A percentile compares a stretch with the other conserved stretches of the same genome.
These are phyloP conservation scores for Acrocalymma vagum DNA, from an alignment of 2,329 filamentous ascomycete species.

Conservation along the genomic window DNA sequence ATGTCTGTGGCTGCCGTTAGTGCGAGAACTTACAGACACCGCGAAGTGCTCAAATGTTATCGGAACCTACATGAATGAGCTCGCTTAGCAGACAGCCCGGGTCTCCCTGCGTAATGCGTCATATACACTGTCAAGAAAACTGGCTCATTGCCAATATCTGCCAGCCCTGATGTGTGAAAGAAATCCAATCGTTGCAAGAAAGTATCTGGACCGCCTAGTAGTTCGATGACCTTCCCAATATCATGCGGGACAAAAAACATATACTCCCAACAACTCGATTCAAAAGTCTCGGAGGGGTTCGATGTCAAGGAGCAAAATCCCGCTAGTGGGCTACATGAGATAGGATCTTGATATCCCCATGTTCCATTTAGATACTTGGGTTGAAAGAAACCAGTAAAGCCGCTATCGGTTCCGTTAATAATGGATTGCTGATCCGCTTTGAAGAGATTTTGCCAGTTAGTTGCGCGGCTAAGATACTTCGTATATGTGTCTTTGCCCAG, in stretches of 20 bases:
- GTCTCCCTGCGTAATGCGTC: conserved; percentile 56
- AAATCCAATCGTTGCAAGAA: conserved; percentile 55
- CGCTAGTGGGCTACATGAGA: conserved; percentile 41
- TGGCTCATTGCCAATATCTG: conserved; percentile 58
- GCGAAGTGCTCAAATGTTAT: background rate
- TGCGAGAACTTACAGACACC: no score
- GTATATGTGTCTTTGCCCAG: conserved; percentile 63
- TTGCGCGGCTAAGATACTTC: conserved; percentile 66
- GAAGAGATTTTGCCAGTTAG: conserved; percentile 75
- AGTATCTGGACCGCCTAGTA: conserved; percentile 50
- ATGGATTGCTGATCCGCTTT: conserved; percentile 44
- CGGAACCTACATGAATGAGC: conserved; percentile 46
- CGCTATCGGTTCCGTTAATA: conserved; percentile 63
- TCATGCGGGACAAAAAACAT: conserved; percentile 66
- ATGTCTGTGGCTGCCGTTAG: conserved; percentile 52
- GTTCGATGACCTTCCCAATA: conserved; percentile 47
- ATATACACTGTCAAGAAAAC: conserved; percentile 56
- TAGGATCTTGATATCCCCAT: conserved; percentile 73
- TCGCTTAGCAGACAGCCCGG: conserved; percentile 51
- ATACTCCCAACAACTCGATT: conserved; percentile 77
- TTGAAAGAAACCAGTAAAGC: conserved; percentile 75
- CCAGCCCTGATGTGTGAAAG: conserved; percentile 53
- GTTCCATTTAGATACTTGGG: conserved; percentile 72
- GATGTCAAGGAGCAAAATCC: conserved; percentile 42
- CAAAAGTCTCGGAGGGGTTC: conserved; percentile 72